phyloP scores from a whole-genome alignment of 805 yeast species.

The Saccharomycopsis selenospora region DNA sequence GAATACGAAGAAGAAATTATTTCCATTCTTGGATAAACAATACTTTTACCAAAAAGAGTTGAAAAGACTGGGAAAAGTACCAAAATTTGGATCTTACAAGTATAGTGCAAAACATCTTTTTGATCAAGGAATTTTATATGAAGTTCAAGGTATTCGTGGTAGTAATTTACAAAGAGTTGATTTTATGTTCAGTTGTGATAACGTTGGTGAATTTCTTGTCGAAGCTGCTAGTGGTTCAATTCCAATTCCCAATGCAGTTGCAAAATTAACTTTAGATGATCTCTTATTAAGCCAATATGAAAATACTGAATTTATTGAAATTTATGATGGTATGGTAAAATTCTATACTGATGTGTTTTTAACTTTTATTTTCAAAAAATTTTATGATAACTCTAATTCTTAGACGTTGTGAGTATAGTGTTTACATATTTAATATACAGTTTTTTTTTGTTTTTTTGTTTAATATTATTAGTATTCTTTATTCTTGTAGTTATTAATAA shows the following conservation, averaged over 20 bases:
- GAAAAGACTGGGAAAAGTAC: slow-evolving; percentile 55
- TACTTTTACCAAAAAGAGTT: slow-evolving; percentile 66
- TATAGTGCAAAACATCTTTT: slow-evolving; percentile 66
- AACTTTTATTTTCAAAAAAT: slow-evolving; percentile 67
- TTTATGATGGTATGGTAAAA: slow-evolving; percentile 61
- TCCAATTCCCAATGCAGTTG: slow-evolving; percentile 35
- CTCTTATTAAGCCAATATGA: slow-evolving; percentile 63
- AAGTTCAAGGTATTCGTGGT: slow-evolving; percentile 44
- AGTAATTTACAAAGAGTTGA: slow-evolving; percentile 32
- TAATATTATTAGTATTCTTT: too few species aligned
- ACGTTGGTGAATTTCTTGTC: slow-evolving; percentile 60
- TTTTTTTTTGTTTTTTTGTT: too few species aligned
- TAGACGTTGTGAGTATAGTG: not conserved
- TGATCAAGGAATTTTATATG: slow-evolving; percentile 62
- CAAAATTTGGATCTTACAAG: slow-evolving; percentile 69
- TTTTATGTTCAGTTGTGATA: slow-evolving; percentile 67
- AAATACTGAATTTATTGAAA: slow-evolving; percentile 41
- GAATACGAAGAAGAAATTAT: slow-evolving; percentile 3
- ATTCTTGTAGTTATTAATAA: too few species aligned
- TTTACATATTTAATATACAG: too few species aligned
- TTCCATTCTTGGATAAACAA: slow-evolving; percentile 37
- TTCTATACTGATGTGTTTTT: slow-evolving; percentile 63
- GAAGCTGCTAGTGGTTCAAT: slow-evolving; percentile 64
- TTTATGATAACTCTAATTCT: slow-evolving; percentile 34
- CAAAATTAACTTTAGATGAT: slow-evolving; percentile 47